phyloP scores from a whole-genome alignment of 768 basidiomycete species.

The Rubroboletus satanas region DNA sequence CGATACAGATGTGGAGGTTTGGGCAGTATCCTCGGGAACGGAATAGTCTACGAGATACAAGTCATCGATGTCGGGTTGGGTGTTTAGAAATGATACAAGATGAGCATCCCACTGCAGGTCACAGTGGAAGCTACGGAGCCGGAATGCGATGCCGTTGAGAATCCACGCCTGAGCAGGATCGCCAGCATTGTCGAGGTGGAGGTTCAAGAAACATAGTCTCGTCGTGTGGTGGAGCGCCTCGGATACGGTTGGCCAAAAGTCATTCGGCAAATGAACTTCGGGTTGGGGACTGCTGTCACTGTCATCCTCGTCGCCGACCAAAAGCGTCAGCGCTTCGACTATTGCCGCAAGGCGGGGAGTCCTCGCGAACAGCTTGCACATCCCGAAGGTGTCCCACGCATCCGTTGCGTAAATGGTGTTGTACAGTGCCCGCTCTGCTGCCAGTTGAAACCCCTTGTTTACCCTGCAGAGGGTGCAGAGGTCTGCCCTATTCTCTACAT shows the following conservation, averaged over 20 bases:
- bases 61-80: conserved; percentile 24
- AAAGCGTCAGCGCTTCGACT: conserved; percentile 54
- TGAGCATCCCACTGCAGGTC: conserved; percentile 62
- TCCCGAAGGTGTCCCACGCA: conserved; percentile 34
- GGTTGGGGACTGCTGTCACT: background rate
- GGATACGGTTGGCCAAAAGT: conserved; percentile 51
- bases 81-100: conserved; percentile 39
- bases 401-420: conserved; percentile 50
- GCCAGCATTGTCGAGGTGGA: conserved; percentile 35
- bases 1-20: conserved; percentile 14
- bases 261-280: conserved; percentile 27
- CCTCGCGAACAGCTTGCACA: conserved; percentile 46
- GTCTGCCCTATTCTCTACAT: conserved; percentile 50
- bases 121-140: conserved; percentile 58
- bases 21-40: conserved; percentile 9
- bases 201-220: conserved; percentile 49
- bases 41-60: conserved; percentile 36
- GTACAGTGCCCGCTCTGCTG: conserved; percentile 58
- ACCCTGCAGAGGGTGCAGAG: conserved; percentile 57
- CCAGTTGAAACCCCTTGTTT: conserved; percentile 49
- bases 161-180: conserved; percentile 36
- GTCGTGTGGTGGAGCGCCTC: conserved; percentile 45
- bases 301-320: conserved; percentile 28
- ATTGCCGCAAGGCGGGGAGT: conserved; percentile 47
- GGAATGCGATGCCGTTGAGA: conserved; percentile 43